Evolutionary conservation across 768 basidiomycete genomes (phyloP).

Genomic region (Lactarius hatsudake): DNA sequence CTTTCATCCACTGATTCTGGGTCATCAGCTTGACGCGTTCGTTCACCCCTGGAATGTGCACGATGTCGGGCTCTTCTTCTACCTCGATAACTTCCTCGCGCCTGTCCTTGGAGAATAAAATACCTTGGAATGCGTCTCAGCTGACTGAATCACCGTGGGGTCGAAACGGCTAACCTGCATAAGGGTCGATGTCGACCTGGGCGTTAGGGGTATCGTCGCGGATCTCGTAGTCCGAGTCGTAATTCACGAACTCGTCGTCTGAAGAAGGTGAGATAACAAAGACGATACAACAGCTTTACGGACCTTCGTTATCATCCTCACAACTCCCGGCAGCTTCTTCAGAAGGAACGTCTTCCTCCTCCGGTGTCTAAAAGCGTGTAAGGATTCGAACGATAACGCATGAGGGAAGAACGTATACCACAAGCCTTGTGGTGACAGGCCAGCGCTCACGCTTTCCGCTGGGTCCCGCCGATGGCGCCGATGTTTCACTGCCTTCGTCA

Average conservation of each 20-base stretch:
- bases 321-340: slow-evolving; percentile 48
- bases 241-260: slow-evolving; percentile 68
- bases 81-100: slow-evolving; percentile 91
- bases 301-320: slow-evolving; percentile 53
- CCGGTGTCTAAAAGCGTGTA: slow-evolving; percentile 49
- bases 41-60: slow-evolving; percentile 40
- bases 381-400: slow-evolving; percentile 7
- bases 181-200: slow-evolving; percentile 74
- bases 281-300: slow-evolving; percentile 8
- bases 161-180: slow-evolving; percentile 56
- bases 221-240: slow-evolving; percentile 74
- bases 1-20: slow-evolving; percentile 96
- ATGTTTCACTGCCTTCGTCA: slow-evolving; percentile 46
- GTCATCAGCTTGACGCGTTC: slow-evolving; percentile 67
- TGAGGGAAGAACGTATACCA: slow-evolving; percentile 11
- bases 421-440: slow-evolving; percentile 17
- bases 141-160: slow-evolving; percentile 5
- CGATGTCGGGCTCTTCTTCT: slow-evolving; percentile 68
- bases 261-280: background rate
- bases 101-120: slow-evolving; percentile 95
- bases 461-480: slow-evolving; percentile 23
- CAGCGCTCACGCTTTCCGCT: slow-evolving; percentile 11
- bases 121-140: slow-evolving; percentile 45
- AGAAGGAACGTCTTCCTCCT: slow-evolving; percentile 50
- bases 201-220: slow-evolving; percentile 41